Conservation (phyloP, 805 yeast species). For the Metschnikowia anglica region DNA sequence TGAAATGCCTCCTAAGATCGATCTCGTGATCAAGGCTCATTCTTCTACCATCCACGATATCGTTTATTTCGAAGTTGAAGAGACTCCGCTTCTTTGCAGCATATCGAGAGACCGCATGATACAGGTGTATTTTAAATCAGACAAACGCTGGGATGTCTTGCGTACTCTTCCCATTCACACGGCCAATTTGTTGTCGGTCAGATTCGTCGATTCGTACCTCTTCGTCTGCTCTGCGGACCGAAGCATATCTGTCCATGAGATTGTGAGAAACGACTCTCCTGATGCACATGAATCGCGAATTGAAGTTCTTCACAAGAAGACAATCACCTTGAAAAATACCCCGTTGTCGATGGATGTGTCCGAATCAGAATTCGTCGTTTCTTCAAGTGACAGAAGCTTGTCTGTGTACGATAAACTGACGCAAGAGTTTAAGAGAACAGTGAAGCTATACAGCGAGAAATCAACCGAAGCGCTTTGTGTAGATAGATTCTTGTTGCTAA, state of each 20-base stretch:
- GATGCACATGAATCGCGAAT: slow-evolving; percentile 2
- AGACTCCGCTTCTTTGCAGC: slow-evolving; percentile 38
- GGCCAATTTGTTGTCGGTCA: slow-evolving; percentile 48
- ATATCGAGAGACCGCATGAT: slow-evolving; percentile 64
- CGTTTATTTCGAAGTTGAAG: slow-evolving; percentile 30
- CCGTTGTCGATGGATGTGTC: slow-evolving; percentile 44
- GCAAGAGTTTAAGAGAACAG: slow-evolving; percentile 34
- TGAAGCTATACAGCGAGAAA: slow-evolving; percentile 43
- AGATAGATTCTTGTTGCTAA: slow-evolving; percentile 41
- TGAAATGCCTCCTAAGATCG: slow-evolving; percentile 15
- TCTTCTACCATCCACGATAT: slow-evolving; percentile 52
- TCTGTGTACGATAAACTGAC: slow-evolving; percentile 37
- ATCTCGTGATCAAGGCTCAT: slow-evolving; percentile 45
- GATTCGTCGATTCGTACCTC: slow-evolving; percentile 31
- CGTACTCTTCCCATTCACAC: slow-evolving; percentile 63
- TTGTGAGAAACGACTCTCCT: slow-evolving; percentile 24
- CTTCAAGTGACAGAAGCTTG: slow-evolving; percentile 52
- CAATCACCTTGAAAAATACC: slow-evolving; percentile 50
- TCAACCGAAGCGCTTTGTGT: slow-evolving; percentile 43
- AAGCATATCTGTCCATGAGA: slow-evolving; percentile 53
- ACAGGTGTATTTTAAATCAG: slow-evolving; percentile 45
- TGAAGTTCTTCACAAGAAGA: slow-evolving; percentile 40
- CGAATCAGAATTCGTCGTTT: slow-evolving; percentile 45
- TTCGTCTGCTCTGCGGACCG: slow-evolving; percentile 63
- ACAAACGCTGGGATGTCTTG: slow-evolving; percentile 46